phyloP scores from a whole-genome alignment of 169 alveolate genomes.

The Babesia caballi region DNA sequence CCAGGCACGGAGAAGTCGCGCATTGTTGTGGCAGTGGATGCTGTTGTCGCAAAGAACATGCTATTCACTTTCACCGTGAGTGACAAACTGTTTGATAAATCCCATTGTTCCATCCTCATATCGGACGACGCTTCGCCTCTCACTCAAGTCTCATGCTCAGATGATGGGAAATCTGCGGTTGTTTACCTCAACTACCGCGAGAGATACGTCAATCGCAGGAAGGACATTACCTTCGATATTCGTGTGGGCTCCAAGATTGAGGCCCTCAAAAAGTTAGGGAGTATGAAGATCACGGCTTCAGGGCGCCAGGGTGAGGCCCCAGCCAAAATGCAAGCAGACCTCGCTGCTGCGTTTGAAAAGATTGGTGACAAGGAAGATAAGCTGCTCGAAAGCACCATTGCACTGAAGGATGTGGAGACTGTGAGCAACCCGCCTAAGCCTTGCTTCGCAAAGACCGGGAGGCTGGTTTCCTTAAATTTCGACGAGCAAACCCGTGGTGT shows the following conservation, averaged over 20 bases:
- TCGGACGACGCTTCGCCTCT: not conserved
- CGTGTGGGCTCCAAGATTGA: not conserved
- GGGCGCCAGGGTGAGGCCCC: not conserved
- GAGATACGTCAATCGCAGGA: not conserved
- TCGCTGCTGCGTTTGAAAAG: too few relatives aligned
- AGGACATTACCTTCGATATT: not conserved
- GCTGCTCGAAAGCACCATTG: too few relatives aligned
- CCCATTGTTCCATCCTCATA: not conserved
- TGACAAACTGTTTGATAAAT: not conserved
- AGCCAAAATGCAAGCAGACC: too few relatives aligned
- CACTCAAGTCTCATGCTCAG: not conserved
- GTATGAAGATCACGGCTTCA: not conserved
- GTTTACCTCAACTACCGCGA: not conserved
- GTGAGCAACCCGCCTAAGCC: not conserved
- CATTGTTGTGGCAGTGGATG: not conserved
- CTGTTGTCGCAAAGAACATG: not conserved
- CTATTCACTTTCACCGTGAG: not conserved
- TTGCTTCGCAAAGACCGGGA: slow-evolving; percentile 10
- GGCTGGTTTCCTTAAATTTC: slow-evolving; percentile 18
- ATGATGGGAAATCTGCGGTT: not conserved
- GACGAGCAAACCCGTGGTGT: slow-evolving; percentile 20
- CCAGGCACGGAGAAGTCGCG: not conserved
- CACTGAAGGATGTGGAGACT: too few relatives aligned
- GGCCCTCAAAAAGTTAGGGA: not conserved
- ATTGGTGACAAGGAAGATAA: too few relatives aligned